Percentiles rank a stretch among this genome's conserved stretches.
phyloP scores from a whole-genome alignment of 495 filamentous ascomycete genomes.

The Neurospora hispaniola region DNA sequence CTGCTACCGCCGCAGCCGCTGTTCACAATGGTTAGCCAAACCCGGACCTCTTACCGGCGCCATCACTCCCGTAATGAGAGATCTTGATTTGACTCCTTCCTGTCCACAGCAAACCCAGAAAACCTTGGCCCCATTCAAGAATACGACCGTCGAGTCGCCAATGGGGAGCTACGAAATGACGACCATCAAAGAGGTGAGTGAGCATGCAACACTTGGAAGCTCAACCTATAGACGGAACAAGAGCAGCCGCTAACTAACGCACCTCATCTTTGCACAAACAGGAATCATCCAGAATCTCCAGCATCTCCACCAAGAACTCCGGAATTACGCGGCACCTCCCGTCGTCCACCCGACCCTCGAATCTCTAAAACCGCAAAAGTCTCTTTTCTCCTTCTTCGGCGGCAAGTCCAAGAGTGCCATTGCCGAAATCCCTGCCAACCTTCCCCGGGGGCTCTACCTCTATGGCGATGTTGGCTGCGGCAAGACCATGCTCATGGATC shows the following conservation, averaged over 20 bases:
- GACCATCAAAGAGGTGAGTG: slow-evolving; percentile 79
- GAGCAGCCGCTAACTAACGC: neutral
- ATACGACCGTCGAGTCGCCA: slow-evolving; percentile 69
- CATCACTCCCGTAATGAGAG: neutral
- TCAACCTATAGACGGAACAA: neutral
- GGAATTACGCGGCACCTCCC: slow-evolving; percentile 56
- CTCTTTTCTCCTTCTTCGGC: slow-evolving; percentile 65
- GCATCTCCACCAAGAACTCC: slow-evolving; percentile 75
- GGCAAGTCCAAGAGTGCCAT: slow-evolving; percentile 22
- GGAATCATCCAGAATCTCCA: slow-evolving; percentile 83
- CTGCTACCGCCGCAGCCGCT: slow-evolving; percentile 20
- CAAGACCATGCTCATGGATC: slow-evolving; percentile 99
- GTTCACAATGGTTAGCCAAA: slow-evolving; percentile 21
- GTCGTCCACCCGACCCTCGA: slow-evolving; percentile 72
- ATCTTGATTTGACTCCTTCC: neutral
- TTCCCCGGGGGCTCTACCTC: slow-evolving; percentile 87
- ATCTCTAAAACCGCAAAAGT: slow-evolving; percentile 50
- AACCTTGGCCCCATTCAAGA: slow-evolving; percentile 69
- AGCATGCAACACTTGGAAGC: slow-evolving; percentile 9
- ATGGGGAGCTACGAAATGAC: slow-evolving; percentile 69
- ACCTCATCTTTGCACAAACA: slow-evolving; percentile 16
- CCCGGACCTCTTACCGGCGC: neutral
- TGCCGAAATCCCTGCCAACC: slow-evolving; percentile 52
- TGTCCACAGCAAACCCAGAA: slow-evolving; percentile 12
- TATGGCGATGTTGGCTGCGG: slow-evolving; percentile 96